Base-by-base conservation (phyloP, 78 protist species). In the Neovahlkampfia damariscottae region DNA sequence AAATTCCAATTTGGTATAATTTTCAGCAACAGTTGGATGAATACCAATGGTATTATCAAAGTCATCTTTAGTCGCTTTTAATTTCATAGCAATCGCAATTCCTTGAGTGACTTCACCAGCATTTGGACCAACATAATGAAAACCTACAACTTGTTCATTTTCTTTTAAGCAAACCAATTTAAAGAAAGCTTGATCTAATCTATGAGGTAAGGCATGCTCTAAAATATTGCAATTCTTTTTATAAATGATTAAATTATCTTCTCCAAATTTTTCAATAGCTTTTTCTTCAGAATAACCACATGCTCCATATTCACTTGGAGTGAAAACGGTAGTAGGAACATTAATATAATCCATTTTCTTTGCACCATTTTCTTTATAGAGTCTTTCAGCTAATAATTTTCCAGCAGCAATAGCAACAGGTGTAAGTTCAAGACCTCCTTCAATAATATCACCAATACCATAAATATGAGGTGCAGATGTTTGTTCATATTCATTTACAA, bases 311-410 rank as follows among this genome's bases (percentile, higher is more conserved):
- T 93, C 96, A 8, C 91, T 39, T 32, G 98, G 98, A 32, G 98
- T 94, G 79, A 92, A 95, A 29, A 95, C 96, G 1, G 98, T 41
- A n/a, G 98, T 94, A 2, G 96, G 92, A 8, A 95, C 94, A 41
- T 41, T 38, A 1, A 7, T 10, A 70, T 88, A 80, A 79, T 88
- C 74, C 88, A 88, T 86, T 35, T 9, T 35, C 67, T 1, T 29
- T 3, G 36, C n/a, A n/a, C n/a, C n/a, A 35, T 30, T 7, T 31
- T 81, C 75, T 62, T 36, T 89, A 71, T 9, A 94, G 58, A 94
- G 62, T 27, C 97, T 79, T 9, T 6, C 31, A 1, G 95, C 94
- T 0, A 92, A 86, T 34, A 80, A 76, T 77, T 70, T 8, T 2
- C 94, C 95, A 10, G 89, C 77, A 78, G 73, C 79, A 72, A 95